Evolutionary conservation across 2,329 filamentous ascomycete species (phyloP), one percentile per base, ranked within the genome.

Genomic region (Botryosphaeria dothidea): DNA sequence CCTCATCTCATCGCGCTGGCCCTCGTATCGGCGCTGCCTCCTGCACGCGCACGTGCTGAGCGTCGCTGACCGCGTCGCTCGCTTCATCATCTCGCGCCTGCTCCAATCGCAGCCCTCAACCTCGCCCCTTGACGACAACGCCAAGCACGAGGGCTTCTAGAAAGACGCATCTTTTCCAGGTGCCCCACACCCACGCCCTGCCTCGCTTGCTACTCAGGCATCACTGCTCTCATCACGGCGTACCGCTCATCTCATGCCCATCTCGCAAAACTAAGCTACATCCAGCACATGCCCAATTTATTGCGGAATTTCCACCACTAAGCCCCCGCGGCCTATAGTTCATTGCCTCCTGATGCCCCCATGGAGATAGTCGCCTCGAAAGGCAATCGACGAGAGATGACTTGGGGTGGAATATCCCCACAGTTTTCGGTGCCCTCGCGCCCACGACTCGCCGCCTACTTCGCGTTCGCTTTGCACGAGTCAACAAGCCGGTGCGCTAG

Each of bases 391-490:
- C 56, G 41, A 60, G 56, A 46, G 56, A 46, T 43, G 27, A 58
- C 17, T 58, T 58, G 25, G 56, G 34, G 56, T 46, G 7, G 56
- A 34, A 5, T 34, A 34, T 34, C 54, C 54, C 46, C 54, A 58
- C 54, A 58, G n/a, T 29, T 45, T 34, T 60, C 56, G 6, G 11
- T 60, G 56, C 56, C 56, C 56, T n/a, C 41, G 11, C 4, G 41
- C 27, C 56, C 56, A 46, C 56, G 56, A 60, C 38, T 60, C 56
- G 56, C 41, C 27, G n/a, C 1, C 23, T 7, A 3, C 31, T 23
- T 60, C 56, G 56, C 56, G 41, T 60, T 48, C 56, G 56, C 25
- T 60, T 60, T 60, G 27, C 56, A 60, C 41, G 56, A 60, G 56
- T 60, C 56, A 46, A 23, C 15, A 5, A 6, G 23, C n/a, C 31